Base-by-base conservation (phyloP, 192 early-diverging fungal species). In the Thoreauomyces humboldtii region DNA sequence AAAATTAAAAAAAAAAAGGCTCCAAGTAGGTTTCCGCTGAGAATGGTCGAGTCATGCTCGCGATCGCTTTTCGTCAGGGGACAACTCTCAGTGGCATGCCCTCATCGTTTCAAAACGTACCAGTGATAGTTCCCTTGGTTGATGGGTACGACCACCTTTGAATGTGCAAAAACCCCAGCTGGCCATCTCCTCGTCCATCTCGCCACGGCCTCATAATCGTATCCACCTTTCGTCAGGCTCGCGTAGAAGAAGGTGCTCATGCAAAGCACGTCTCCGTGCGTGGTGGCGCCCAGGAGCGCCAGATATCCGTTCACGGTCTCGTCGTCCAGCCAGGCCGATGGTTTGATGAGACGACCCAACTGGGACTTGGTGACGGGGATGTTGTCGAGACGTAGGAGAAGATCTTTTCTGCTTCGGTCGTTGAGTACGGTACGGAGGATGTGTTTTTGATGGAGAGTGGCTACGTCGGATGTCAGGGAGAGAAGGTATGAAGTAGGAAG, bases 81-180 rank as follows among this genome's bases (percentile, higher is more conserved):
- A n/a, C n/a, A n/a, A n/a, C n/a, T n/a, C n/a, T n/a, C n/a, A n/a
- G n/a, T n/a, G n/a, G n/a, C n/a, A n/a, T n/a, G n/a, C n/a, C n/a
- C n/a, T n/a, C n/a, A n/a, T n/a, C n/a, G 25, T 27, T 32, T 32
- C 36, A 62, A 36, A 31, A 27, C 70, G 2, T 28, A 73, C 72
- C 72, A 74, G 69, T 74, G 72, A 25, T 22, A 12, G 47, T 74
- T 74, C 5, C 62, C 67, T 33, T 64, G 42, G 50, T 74, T 69
- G 62, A 74, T 69, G 12, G 72, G 72, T 21, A 74, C 59, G 2
- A 64, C 61, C 31, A 63, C 62, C 21, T 55, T 9, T 0, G 69
- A 59, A 48, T 53, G 69, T 14, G 32, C 51, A 58, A 65, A 70
- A 11, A 74, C 62, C 22, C 72, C 72, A 14, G 14, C 7, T 0